phyloP scores from a whole-genome alignment of 2,329 filamentous ascomycete species.

The Botryotinia calthae region DNA sequence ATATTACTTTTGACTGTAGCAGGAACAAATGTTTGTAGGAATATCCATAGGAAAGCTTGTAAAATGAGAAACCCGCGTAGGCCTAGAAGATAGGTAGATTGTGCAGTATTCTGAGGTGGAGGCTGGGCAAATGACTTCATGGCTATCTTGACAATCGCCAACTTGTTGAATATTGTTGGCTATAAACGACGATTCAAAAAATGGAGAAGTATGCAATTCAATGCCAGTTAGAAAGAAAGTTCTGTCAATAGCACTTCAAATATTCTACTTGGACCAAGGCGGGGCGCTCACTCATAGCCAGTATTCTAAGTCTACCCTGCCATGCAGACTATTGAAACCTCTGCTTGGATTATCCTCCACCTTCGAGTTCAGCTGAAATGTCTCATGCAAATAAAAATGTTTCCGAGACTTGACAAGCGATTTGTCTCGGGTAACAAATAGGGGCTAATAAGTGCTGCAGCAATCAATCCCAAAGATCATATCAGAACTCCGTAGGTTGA shows the following conservation, averaged over 20 bases:
- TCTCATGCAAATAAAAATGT: neutral
- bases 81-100: slow-evolving; percentile 17
- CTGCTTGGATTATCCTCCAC: neutral
- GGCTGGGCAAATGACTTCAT: neutral
- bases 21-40: slow-evolving; percentile 46
- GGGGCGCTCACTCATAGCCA: neutral
- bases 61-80: slow-evolving; percentile 28
- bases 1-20: slow-evolving; percentile 37
- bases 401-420: neutral
- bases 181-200: too few relatives aligned
- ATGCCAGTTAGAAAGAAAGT: neutral
- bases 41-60: slow-evolving; percentile 46
- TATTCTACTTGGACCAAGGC: neutral
- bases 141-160: neutral
- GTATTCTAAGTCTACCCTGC: neutral
- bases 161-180: neutral
- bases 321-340: neutral
- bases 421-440: neutral
- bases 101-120: neutral
- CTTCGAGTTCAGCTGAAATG: neutral
- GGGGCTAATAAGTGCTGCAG: neutral
- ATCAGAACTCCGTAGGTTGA: neutral
- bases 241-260: neutral
- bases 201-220: neutral
- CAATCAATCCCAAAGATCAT: too few relatives aligned